A percentile compares a stretch with the other conserved stretches of the same genome.
phyloP scores from a whole-genome alignment of 2,329 filamentous ascomycete species.

The Penicillium corylophilum region DNA sequence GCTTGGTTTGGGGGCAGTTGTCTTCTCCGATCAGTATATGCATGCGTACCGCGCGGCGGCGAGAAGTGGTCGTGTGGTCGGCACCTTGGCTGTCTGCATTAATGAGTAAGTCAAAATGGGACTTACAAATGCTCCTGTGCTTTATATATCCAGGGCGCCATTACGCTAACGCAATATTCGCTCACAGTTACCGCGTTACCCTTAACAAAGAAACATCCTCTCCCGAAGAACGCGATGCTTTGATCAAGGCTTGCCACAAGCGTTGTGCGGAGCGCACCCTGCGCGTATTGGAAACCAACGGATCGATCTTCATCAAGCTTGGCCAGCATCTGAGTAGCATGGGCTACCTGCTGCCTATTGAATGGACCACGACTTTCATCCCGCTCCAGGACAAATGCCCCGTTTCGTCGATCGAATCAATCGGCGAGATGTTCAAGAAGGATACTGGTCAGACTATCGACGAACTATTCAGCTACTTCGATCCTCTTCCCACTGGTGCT shows the following conservation, averaged over 20 bases:
- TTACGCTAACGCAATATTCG: constrained; percentile 4
- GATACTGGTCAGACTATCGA: constrained; percentile 79
- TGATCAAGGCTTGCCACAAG: constrained; percentile 82
- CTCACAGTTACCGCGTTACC: constrained; percentile 75
- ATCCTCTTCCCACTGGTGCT: constrained; percentile 77
- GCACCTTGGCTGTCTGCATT: constrained; percentile 75
- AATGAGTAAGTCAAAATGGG: constrained; percentile 66
- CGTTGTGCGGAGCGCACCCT: constrained; percentile 88
- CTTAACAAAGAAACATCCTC: constrained; percentile 68
- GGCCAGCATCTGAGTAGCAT: constrained; percentile 95
- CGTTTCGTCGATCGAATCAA: constrained; percentile 82
- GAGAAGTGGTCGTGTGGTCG: constrained; percentile 74
- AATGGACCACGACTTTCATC: constrained; percentile 96
- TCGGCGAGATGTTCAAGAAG: constrained; percentile 78
- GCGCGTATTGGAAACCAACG: constrained; percentile 86
- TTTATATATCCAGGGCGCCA: background rate
- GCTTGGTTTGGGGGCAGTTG: constrained; percentile 46
- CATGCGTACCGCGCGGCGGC: constrained; percentile 73
- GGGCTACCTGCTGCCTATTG: constrained; percentile 85
- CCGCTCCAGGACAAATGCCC: constrained; percentile 95
- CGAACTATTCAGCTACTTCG: constrained; percentile 85
- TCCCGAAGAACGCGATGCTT: constrained; percentile 62
- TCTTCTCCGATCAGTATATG: constrained; percentile 66
- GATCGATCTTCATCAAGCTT: constrained; percentile 97
- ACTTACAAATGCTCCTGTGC: background rate